phyloP scores from a whole-genome alignment of 2,329 filamentous ascomycete genomes.

The Diplodia seriata region DNA sequence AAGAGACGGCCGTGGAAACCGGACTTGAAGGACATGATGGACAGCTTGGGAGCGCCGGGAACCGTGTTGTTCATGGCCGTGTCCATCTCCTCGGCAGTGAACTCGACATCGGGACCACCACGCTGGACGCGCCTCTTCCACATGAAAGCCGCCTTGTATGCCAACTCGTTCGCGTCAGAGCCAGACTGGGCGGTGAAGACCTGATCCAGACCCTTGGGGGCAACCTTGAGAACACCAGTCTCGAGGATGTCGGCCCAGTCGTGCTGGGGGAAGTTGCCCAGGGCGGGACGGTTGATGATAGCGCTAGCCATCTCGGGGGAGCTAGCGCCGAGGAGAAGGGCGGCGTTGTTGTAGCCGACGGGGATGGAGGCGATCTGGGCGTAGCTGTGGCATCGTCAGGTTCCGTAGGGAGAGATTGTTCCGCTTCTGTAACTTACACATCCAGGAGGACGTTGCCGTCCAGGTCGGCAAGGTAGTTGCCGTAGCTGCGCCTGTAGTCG shows the following conservation, averaged over 20 bases:
- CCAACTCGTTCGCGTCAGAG: constrained; percentile 91
- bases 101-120: constrained; percentile 77
- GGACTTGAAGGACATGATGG: constrained; percentile 86
- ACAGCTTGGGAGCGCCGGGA: constrained; percentile 79
- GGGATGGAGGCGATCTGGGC: constrained; percentile 94
- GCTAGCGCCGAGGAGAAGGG: constrained; percentile 71
- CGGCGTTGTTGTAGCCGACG: constrained; percentile 89
- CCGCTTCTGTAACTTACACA: constrained; percentile 59
- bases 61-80: constrained; percentile 81
- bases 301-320: constrained; percentile 80
- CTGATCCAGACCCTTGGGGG: constrained; percentile 82
- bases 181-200: constrained; percentile 91
- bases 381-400: constrained; percentile 60
- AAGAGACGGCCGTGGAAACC: constrained; percentile 92
- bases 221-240: constrained; percentile 79
- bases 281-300: constrained; percentile 85
- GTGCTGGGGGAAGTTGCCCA: constrained; percentile 87
- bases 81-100: constrained; percentile 76
- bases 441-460: constrained; percentile 77
- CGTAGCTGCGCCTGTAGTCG: constrained; percentile 53
- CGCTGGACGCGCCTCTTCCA: constrained; percentile 83
- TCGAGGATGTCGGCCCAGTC: constrained; percentile 84
- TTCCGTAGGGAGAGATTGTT: not conserved
- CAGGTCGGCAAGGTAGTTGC: constrained; percentile 80
- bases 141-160: constrained; percentile 96